Evolutionary conservation across 2,329 filamentous ascomycete species (phyloP), one percentile per base, ranked within the genome.

Genomic region (Trichoderma arundinaceum): DNA sequence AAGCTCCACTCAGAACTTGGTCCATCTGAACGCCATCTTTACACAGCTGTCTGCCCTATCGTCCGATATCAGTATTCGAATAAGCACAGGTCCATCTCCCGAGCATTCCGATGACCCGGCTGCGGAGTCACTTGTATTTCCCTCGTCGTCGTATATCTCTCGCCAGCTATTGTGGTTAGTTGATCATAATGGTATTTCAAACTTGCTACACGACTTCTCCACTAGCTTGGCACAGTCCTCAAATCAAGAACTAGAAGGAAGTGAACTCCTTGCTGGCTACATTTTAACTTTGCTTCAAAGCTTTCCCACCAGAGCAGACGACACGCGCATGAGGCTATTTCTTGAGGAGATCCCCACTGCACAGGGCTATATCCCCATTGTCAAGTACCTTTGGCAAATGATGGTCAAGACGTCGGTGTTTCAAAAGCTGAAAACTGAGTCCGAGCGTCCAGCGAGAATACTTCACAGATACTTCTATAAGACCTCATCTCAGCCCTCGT

Each of bases 261-360:
- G 91, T 2, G 90, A 90, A 70, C 80, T 92, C 12, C 81, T 97
- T 44, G 92, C 94, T 12, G 92, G 90, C 33, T 98, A 97, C 74
- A 92, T 93, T 2, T 82, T 98, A 44, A 94, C 92, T 0, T 80
- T 99, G 3, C 81, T 98, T 4, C 87, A 91, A 66, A 94, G 93
- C 71, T 98, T 98, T 70, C 93, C 94, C 8, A 81, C 84, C 7
- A 85, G 88, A 66, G 89, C 89, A 3, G 94, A 97, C 73, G 93
- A 97, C 66, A 96, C 97, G 67, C 90, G 94, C 22, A 96, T 98
- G 92, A 94, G 92, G 80, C 82, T 98, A 0, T 98, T 95, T 73
- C 83, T 95, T 46, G 75, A 76, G 32, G 70, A 77, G 60, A 77
- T 79, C 13, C 75, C 76, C 17, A 75, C 73, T 2, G 22, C 69